These are phyloP conservation scores for Epichloe hybrida DNA, from an alignment of 2,329 filamentous ascomycete species.

Conservation along the genomic window DNA sequence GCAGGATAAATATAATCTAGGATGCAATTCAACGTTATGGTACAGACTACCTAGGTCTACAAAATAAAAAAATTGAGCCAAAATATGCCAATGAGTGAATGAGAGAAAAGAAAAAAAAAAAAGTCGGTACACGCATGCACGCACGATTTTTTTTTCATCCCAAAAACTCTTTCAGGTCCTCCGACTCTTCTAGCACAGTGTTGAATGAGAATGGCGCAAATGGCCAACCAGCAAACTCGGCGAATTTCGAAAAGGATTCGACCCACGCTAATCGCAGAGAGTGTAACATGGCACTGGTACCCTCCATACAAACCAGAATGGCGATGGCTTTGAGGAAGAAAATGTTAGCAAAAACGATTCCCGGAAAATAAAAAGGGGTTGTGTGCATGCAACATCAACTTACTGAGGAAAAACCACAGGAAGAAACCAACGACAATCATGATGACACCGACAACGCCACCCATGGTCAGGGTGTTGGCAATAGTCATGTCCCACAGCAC, in stretches of 20 bases:
- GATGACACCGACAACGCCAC: slow-evolving; percentile 57
- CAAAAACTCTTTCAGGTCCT: slow-evolving; percentile 43
- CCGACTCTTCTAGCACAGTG: slow-evolving; percentile 70
- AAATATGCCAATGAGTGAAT: background rate
- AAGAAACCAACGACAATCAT: slow-evolving; percentile 73
- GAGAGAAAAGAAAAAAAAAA: too few species aligned
- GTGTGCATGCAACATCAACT: slow-evolving; percentile 9
- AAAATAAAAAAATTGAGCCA: slow-evolving; percentile 11
- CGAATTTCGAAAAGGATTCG: slow-evolving; percentile 95
- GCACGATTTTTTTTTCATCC: slow-evolving; percentile 19
- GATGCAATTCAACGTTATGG: slow-evolving; percentile 11
- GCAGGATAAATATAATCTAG: slow-evolving; percentile 4
- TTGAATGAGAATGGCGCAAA: slow-evolving; percentile 87
- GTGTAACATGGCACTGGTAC: slow-evolving; percentile 91
- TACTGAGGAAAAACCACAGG: slow-evolving; percentile 76
- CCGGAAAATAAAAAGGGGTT: background rate
- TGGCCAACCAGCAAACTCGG: slow-evolving; percentile 75
- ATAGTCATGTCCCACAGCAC: slow-evolving; percentile 97
- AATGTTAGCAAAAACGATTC: slow-evolving; percentile 12
- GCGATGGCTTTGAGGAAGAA: slow-evolving; percentile 22
- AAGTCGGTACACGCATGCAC: slow-evolving; percentile 1
- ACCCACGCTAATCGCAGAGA: slow-evolving; percentile 88
- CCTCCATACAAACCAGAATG: slow-evolving; percentile 87
- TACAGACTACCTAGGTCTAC: slow-evolving; percentile 21
- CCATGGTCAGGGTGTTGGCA: slow-evolving; percentile 55